phyloP scores from a whole-genome alignment of 768 basidiomycete genomes.

The Mycena capillaripes region DNA sequence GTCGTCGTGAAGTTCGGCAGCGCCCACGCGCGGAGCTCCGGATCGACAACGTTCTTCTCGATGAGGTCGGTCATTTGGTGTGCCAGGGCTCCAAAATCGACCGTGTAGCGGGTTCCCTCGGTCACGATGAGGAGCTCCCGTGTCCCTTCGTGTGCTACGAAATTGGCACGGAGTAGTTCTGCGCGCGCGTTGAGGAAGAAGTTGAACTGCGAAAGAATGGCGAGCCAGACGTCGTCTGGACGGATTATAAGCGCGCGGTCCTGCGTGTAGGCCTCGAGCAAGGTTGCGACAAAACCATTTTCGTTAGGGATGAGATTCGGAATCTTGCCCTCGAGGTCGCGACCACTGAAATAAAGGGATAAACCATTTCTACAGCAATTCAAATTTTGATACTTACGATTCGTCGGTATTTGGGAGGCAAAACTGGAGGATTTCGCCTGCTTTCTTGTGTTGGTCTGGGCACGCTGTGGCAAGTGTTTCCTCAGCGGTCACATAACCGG shows the following conservation, averaged over 20 bases:
- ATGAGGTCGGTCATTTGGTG: too few species aligned
- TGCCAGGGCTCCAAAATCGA: conserved; percentile 43
- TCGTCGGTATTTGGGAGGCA: neutral
- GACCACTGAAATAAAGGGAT: too few species aligned
- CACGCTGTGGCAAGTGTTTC: too few species aligned
- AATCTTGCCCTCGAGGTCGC: neutral
- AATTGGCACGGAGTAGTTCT: conserved; percentile 49
- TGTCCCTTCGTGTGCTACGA: conserved; percentile 44
- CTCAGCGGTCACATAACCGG: too few species aligned
- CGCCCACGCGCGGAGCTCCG: conserved; percentile 50
- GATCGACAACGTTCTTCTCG: too few species aligned
- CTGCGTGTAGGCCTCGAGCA: conserved; percentile 20
- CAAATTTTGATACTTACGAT: too few species aligned
- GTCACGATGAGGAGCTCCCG: conserved; percentile 28
- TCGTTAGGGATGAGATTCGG: neutral
- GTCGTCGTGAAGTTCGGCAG: conserved; percentile 61
- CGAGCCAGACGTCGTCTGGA: conserved; percentile 65
- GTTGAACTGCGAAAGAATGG: conserved; percentile 55
- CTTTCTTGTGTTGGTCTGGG: neutral
- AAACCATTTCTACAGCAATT: too few species aligned
- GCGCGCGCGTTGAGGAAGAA: conserved; percentile 55
- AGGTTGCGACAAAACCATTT: conserved; percentile 10
- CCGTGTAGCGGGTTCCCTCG: conserved; percentile 24
- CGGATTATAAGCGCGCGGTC: conserved; percentile 53
- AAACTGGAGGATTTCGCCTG: conserved; percentile 2